phyloP scores from a whole-genome alignment of 768 basidiomycete species.

The Steccherinum ochraceum region DNA sequence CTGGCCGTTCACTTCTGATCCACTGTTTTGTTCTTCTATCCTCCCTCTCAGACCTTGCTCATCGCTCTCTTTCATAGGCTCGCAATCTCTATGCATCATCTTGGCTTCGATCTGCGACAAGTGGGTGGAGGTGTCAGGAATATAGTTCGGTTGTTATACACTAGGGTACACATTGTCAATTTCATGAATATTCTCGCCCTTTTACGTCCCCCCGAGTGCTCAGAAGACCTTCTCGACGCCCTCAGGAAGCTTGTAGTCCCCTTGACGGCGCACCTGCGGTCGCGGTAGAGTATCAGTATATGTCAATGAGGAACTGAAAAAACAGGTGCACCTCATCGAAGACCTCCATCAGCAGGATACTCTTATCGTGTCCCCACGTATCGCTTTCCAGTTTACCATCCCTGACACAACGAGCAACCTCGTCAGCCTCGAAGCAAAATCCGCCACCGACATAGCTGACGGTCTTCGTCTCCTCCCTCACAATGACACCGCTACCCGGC shows the following conservation, averaged over 20 bases:
- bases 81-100: too few relatives aligned
- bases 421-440: slow-evolving; percentile 85
- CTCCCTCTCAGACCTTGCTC: background rate
- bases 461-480: slow-evolving; percentile 49
- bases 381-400: slow-evolving; percentile 71
- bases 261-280: slow-evolving; percentile 57
- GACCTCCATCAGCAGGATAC: slow-evolving; percentile 71
- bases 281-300: too few relatives aligned
- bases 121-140: too few relatives aligned
- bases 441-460: slow-evolving; percentile 64
- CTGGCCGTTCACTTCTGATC: slow-evolving; percentile 40
- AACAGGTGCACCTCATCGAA: slow-evolving; percentile 66
- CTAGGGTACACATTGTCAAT: too few relatives aligned
- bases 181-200: too few relatives aligned
- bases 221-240: slow-evolving; percentile 45
- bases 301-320: slow-evolving; percentile 4
- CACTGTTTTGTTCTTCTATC: background rate
- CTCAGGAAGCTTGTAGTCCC: slow-evolving; percentile 54
- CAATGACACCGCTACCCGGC: slow-evolving; percentile 34
- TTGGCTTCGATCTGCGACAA: too few relatives aligned
- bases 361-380: slow-evolving; percentile 76
- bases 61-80: background rate
- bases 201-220: too few relatives aligned
- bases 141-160: too few relatives aligned
- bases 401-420: slow-evolving; percentile 72